These are phyloP conservation scores for Candida qinlingensis DNA, from an alignment of 805 yeast species.

Conservation along the genomic window DNA sequence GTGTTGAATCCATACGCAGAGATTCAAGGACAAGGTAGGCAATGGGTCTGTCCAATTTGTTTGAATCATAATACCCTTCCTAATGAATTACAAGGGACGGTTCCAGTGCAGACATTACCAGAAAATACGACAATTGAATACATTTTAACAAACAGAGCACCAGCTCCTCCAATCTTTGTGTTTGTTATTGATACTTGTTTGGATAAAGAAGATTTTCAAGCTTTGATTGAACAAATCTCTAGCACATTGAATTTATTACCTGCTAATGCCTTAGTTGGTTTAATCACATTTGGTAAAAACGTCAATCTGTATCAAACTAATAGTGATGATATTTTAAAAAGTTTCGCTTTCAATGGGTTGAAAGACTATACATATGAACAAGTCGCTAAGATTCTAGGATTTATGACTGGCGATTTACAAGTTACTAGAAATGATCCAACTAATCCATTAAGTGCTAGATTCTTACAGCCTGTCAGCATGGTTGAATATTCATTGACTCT, in stretches of 20 bases:
- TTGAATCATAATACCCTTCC: slow-evolving; percentile 39
- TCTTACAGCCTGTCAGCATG: slow-evolving; percentile 16
- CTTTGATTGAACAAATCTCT: slow-evolving; percentile 46
- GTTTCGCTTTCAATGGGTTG: slow-evolving; percentile 49
- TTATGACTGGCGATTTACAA: slow-evolving; percentile 32
- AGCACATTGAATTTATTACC: slow-evolving; percentile 46
- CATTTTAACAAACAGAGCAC: slow-evolving; percentile 27
- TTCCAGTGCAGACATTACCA: slow-evolving; percentile 12
- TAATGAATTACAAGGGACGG: slow-evolving; percentile 27
- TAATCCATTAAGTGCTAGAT: slow-evolving; percentile 9
- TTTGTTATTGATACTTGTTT: slow-evolving; percentile 55
- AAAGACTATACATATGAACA: slow-evolving; percentile 45
- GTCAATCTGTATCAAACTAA: slow-evolving; percentile 53
- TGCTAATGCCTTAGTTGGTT: slow-evolving; percentile 48
- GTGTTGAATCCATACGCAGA: slow-evolving; percentile 46
- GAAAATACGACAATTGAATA: slow-evolving; percentile 47
- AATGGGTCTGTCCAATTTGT: slow-evolving; percentile 59
- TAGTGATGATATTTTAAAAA: slow-evolving; percentile 27
- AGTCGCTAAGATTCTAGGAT: slow-evolving; percentile 41
- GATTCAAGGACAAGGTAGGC: slow-evolving; percentile 24
- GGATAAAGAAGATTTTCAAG: slow-evolving; percentile 43
- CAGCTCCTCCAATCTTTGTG: slow-evolving; percentile 39
- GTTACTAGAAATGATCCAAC: slow-evolving; percentile 4
- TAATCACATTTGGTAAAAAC: slow-evolving; percentile 55
- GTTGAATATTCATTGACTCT: slow-evolving; percentile 44